Evolutionary conservation across 176 grass and related monocot species (phyloP).

Genomic region (Phoenix roebelenii): DNA sequence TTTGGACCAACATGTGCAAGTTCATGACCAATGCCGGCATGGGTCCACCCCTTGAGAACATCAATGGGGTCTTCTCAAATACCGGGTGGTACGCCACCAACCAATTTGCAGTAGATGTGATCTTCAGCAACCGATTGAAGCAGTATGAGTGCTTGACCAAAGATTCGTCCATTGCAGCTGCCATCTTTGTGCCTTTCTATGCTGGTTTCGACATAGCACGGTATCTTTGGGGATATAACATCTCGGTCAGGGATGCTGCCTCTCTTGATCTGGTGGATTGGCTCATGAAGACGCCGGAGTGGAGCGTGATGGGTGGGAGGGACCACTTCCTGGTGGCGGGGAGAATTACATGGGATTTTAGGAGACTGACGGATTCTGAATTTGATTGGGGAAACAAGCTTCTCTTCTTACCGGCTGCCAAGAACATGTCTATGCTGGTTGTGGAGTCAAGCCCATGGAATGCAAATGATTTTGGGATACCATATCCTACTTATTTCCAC

Average conservation of each 20-base stretch:
- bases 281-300: slow-evolving; percentile 70
- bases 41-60: slow-evolving; percentile 60
- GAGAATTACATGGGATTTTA: slow-evolving; percentile 97
- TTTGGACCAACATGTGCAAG: slow-evolving; percentile 97
- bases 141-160: slow-evolving; percentile 92
- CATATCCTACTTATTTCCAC: slow-evolving; percentile 93
- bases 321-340: slow-evolving; percentile 92
- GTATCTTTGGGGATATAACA: slow-evolving; percentile 89
- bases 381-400: slow-evolving; percentile 91
- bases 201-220: slow-evolving; percentile 83
- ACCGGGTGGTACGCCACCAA: slow-evolving; percentile 92
- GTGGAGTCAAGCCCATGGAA: slow-evolving; percentile 96
- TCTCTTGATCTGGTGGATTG: slow-evolving; percentile 88
- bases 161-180: slow-evolving; percentile 68
- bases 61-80: slow-evolving; percentile 74
- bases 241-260: slow-evolving; percentile 52
- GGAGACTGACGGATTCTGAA: slow-evolving; percentile 54
- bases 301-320: slow-evolving; percentile 79
- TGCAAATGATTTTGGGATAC: slow-evolving; percentile 83
- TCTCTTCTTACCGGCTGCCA: slow-evolving; percentile 71
- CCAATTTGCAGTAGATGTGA: slow-evolving; percentile 82
- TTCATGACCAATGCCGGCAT: slow-evolving; percentile 87
- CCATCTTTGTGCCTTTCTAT: slow-evolving; percentile 94
- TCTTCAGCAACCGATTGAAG: slow-evolving; percentile 93
- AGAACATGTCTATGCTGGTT: slow-evolving; percentile 95